Conservation (phyloP, 768 basidiomycete species). For the Lactarius tabidus region DNA sequence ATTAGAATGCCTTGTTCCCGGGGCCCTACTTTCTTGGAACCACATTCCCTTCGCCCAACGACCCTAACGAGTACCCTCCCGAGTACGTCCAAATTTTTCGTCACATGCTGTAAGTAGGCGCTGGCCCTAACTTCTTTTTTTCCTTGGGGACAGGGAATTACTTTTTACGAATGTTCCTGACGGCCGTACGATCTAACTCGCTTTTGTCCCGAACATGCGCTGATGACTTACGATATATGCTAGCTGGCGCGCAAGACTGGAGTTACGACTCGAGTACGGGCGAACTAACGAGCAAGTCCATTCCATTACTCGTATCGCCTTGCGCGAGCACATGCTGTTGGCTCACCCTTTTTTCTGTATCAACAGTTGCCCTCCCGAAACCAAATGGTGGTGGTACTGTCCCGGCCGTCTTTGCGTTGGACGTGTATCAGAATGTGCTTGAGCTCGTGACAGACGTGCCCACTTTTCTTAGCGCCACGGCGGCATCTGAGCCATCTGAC, state of each 20-base stretch:
- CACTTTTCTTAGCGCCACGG: neutral
- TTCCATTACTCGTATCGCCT: neutral
- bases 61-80: neutral
- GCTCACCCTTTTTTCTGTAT: neutral
- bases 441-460: neutral
- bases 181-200: neutral
- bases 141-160: neutral
- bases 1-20: slow-evolving; percentile 1
- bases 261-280: neutral
- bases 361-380: slow-evolving; percentile 3
- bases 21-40: slow-evolving; percentile 6
- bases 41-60: neutral
- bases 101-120: neutral
- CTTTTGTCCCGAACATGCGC: neutral
- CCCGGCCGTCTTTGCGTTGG: neutral
- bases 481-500: neutral
- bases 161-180: neutral
- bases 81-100: slow-evolving; percentile 3
- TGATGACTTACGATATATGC: neutral
- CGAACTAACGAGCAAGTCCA: slow-evolving; percentile 11
- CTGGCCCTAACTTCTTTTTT: neutral
- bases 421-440: neutral
- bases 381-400: neutral
- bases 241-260: slow-evolving; percentile 13
- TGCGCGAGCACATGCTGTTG: neutral